phyloP scores from a whole-genome alignment of 2,329 filamentous ascomycete genomes.

The Sordariomycetes sp. region DNA sequence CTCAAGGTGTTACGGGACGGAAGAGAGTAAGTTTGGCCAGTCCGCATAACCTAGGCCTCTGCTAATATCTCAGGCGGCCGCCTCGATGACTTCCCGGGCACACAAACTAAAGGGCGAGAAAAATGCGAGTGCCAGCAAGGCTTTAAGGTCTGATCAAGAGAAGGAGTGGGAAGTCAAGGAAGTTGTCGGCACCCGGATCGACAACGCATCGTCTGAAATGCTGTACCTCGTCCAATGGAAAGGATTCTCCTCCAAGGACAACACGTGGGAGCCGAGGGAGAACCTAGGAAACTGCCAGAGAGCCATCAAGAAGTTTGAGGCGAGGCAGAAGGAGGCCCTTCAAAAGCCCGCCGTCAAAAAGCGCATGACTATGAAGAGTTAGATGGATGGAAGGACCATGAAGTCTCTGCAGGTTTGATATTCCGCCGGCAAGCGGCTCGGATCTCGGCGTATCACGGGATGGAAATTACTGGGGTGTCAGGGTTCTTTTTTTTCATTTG shows the following conservation, averaged over 20 bases:
- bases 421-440: background rate
- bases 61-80: background rate
- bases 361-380: slow-evolving; percentile 5
- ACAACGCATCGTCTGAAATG: slow-evolving; percentile 19
- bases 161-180: slow-evolving; percentile 35
- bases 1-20: background rate
- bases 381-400: background rate
- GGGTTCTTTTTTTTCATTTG: no score
- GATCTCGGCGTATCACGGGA: background rate
- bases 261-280: slow-evolving; percentile 42
- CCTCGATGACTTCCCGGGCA: background rate
- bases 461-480: no score
- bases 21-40: background rate
- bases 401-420: background rate
- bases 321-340: background rate
- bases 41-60: background rate
- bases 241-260: slow-evolving; percentile 28
- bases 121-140: background rate
- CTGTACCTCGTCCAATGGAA: slow-evolving; percentile 44
- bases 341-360: slow-evolving; percentile 8
- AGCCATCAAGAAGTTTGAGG: slow-evolving; percentile 25
- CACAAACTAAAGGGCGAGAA: background rate
- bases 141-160: slow-evolving; percentile 5
- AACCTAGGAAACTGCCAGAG: slow-evolving; percentile 28
- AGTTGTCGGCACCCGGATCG: slow-evolving; percentile 28